phyloP scores from a whole-genome alignment of 176 grass and related monocot genomes.

The Chrysopogon serrulatus region DNA sequence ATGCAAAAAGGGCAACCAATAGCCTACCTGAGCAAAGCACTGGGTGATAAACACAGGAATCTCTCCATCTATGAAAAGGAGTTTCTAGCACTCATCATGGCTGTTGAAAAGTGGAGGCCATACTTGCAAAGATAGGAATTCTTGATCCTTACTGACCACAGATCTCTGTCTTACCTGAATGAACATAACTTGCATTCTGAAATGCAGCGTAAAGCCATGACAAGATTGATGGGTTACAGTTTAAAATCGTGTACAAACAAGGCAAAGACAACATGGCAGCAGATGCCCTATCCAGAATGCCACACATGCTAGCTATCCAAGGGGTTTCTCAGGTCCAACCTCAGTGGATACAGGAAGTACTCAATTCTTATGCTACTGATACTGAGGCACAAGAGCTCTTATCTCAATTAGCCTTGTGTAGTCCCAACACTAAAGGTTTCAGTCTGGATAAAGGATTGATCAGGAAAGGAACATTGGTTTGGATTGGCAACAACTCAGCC shows the following conservation, averaged over 20 bases:
- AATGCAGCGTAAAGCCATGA: neutral
- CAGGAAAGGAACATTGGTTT: no score
- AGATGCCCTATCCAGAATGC: fast-evolving
- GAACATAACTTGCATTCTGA: neutral
- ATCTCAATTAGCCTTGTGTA: no score
- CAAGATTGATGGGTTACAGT: neutral
- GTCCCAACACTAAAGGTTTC: no score
- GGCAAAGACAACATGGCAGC: neutral
- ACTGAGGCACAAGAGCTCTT: neutral
- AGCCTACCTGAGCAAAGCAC: neutral
- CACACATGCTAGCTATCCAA: fast-evolving
- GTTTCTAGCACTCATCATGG: neutral
- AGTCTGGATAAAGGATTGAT: no score
- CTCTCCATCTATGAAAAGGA: neutral
- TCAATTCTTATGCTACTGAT: neutral
- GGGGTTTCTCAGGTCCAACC: fast-evolving
- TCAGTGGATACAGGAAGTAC: neutral
- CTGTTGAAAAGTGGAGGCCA: neutral
- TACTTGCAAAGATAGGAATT: neutral
- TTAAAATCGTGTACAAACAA: neutral
- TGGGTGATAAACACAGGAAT: fast-evolving
- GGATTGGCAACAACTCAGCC: no score
- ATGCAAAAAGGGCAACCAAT: neutral
- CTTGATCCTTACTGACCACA: neutral
- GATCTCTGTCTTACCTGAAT: neutral